Conservation (phyloP, 768 basidiomycete species). For the Strobilomyces dryophilus region DNA sequence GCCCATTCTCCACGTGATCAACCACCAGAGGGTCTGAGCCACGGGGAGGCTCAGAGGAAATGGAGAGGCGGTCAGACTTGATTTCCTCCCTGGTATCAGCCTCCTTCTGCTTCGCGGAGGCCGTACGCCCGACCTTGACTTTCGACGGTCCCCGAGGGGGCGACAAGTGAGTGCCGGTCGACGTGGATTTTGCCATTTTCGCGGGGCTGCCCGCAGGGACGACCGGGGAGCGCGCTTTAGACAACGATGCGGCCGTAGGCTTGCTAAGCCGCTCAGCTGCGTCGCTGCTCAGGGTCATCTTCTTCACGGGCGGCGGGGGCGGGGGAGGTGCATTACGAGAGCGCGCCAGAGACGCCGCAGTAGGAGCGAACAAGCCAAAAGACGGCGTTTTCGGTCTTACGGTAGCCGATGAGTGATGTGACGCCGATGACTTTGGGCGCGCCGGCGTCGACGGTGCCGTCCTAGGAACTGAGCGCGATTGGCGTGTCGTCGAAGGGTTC, state of each 20-base stretch:
- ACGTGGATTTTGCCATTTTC: conserved; percentile 27
- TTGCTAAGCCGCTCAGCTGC: conserved; percentile 68
- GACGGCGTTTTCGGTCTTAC: conserved; percentile 58
- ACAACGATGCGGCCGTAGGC: conserved; percentile 76
- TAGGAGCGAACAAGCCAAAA: conserved; percentile 72
- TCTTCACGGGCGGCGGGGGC: conserved; percentile 48
- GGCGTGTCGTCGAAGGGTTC: conserved; percentile 26
- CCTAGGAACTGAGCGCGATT: conserved; percentile 22
- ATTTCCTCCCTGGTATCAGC: conserved; percentile 17
- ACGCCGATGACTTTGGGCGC: conserved; percentile 35
- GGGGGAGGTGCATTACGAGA: conserved; percentile 51
- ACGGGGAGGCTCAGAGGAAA: conserved; percentile 22
- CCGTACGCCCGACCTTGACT: conserved; percentile 23
- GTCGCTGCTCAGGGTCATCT: conserved; percentile 48
- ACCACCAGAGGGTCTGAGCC: conserved; percentile 17
- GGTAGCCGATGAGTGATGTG: conserved; percentile 15
- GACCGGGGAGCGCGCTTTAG: conserved; percentile 47
- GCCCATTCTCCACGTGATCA: conserved; percentile 25
- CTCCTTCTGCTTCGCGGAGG: conserved; percentile 22
- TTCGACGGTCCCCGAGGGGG: conserved; percentile 29
- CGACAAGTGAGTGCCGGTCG: conserved; percentile 25
- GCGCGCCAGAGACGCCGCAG: conserved; percentile 75
- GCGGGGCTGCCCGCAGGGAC: conserved; percentile 16
- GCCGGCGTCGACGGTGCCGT: conserved; percentile 31
- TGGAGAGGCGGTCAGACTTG: conserved; percentile 18